Percentiles rank a stretch among this genome's conserved stretches.
phyloP scores from a whole-genome alignment of 345 rosid genomes.

The Populus simonii region DNA sequence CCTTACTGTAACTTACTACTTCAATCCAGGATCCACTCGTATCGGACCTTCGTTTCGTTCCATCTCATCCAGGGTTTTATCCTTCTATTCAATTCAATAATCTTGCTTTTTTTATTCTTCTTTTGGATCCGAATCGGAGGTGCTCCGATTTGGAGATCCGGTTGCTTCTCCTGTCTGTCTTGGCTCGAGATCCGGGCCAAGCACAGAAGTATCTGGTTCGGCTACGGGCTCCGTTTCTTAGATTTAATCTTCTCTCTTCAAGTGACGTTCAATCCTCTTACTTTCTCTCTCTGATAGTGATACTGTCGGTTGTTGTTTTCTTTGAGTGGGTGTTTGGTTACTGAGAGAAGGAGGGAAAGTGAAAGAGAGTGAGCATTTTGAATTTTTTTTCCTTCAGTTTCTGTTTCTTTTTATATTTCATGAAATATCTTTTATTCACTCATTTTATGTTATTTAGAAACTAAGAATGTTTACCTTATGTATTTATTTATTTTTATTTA shows the following conservation, averaged over 20 bases:
- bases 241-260: slow-evolving; percentile 10
- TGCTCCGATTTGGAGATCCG: slow-evolving; percentile 43
- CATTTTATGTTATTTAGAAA: background rate
- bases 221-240: slow-evolving; percentile 7
- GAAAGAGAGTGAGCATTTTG: background rate
- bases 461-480: background rate
- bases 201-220: slow-evolving; percentile 56
- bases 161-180: slow-evolving; percentile 58
- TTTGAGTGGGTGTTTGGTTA: slow-evolving; percentile 15
- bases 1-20: background rate
- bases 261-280: background rate
- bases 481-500: background rate
- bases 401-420: background rate
- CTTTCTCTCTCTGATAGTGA: background rate
- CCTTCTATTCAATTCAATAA: background rate
- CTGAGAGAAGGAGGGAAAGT: slow-evolving; percentile 1
- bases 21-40: slow-evolving; percentile 14
- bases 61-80: slow-evolving; percentile 32
- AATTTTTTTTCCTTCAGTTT: background rate
- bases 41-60: background rate
- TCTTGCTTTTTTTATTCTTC: background rate
- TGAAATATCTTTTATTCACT: background rate
- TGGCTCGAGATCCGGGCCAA: slow-evolving; percentile 99
- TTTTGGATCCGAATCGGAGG: slow-evolving; percentile 10
- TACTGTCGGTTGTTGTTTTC: background rate